Percentiles rank a stretch among this genome's conserved stretches.
Conservation (phyloP, 1,139 yeast genomes). For the Yamadazyma jaroonii region DNA sequence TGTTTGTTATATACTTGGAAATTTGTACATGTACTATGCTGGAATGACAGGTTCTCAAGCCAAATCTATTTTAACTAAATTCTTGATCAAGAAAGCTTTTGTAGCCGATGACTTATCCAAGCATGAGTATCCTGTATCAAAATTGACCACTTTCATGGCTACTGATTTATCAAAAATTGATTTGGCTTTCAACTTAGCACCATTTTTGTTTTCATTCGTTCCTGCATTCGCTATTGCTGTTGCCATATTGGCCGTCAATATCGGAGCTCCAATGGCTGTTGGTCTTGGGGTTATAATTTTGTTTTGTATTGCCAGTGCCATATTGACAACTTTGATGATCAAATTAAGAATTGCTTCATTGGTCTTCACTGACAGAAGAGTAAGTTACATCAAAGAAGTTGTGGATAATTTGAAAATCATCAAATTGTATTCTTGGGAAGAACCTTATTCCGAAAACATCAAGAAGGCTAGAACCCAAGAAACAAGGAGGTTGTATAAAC, state of each 20-base stretch:
- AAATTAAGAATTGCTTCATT: conserved; percentile 26
- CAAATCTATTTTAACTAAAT: conserved; percentile 64
- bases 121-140: conserved; percentile 60
- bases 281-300: conserved; percentile 31
- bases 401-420: conserved; percentile 34
- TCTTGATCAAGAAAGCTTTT: conserved; percentile 65
- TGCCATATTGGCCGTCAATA: conserved; percentile 30
- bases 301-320: conserved; percentile 23
- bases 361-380: conserved; percentile 24
- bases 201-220: conserved; percentile 27
- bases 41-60: conserved; percentile 60
- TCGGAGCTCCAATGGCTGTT: conserved; percentile 35
- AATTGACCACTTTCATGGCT: conserved; percentile 54
- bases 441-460: conserved; percentile 50
- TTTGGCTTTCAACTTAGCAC: conserved; percentile 32
- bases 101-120: conserved; percentile 56
- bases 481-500: conserved; percentile 43
- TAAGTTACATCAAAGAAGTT: conserved; percentile 30
- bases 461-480: conserved; percentile 47
- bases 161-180: conserved; percentile 38
- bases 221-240: conserved; percentile 29
- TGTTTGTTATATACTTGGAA: conserved; percentile 13
- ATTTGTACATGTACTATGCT: conserved; percentile 22
- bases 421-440: conserved; percentile 63
- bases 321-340: conserved; percentile 25